Conservation (phyloP, 306 rosid species). For the Abrus precatorius region DNA sequence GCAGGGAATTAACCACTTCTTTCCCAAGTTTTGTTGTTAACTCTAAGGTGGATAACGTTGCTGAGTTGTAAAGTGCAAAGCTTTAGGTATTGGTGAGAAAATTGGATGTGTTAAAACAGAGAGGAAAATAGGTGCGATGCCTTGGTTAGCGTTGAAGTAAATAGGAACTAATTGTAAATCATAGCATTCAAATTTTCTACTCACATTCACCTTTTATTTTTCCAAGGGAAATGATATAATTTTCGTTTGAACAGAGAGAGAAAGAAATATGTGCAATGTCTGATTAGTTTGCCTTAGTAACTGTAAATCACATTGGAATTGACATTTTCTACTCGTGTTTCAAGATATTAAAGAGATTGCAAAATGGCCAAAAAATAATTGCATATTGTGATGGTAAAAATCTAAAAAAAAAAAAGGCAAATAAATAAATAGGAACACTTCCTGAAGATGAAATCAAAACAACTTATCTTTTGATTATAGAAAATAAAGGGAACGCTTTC, state of each 20-base stretch:
- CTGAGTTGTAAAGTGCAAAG: constrained; percentile 58
- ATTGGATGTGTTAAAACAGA: constrained; percentile 35
- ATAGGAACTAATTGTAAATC: too few relatives aligned
- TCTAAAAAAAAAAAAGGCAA: not conserved
- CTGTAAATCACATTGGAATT: constrained; percentile 55
- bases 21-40: constrained; percentile 96
- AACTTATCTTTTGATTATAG: not conserved
- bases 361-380: not conserved
- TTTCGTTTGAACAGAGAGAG: too few relatives aligned
- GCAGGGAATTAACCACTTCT: constrained; percentile 96
- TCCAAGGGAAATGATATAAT: too few relatives aligned
- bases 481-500: not conserved
- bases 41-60: constrained; percentile 91
- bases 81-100: constrained; percentile 49
- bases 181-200: too few relatives aligned
- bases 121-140: constrained; percentile 14
- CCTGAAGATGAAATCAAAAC: not conserved
- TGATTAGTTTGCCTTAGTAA: constrained; percentile 31
- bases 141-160: too few relatives aligned
- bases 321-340: constrained; percentile 33
- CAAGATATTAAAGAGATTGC: not conserved
- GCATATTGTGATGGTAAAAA: not conserved
- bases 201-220: too few relatives aligned
- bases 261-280: not conserved
- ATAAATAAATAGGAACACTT: not conserved